Percentiles rank a stretch among this genome's conserved stretches.
Conservation (phyloP, 2,329 filamentous ascomycete genomes). For the Calcarisporium arbuscula region DNA sequence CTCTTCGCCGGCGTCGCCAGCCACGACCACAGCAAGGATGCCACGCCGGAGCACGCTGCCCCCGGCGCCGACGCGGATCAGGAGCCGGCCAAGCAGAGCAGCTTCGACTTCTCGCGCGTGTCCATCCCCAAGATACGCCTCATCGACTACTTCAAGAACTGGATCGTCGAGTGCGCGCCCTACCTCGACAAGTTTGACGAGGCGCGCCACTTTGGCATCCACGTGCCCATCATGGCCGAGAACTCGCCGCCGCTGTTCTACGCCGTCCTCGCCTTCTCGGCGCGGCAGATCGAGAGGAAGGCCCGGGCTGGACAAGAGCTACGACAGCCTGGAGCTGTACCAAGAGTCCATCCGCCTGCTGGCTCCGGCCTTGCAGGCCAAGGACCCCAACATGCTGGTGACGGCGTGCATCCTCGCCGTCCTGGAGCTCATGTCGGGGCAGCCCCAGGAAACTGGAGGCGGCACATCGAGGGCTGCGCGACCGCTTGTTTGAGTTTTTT, state of each 20-base stretch:
- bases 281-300: slow-evolving; percentile 44
- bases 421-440: slow-evolving; percentile 43
- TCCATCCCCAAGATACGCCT: slow-evolving; percentile 19
- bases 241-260: slow-evolving; percentile 38
- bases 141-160: slow-evolving; percentile 37
- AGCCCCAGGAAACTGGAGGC: slow-evolving; percentile 43
- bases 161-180: slow-evolving; percentile 44
- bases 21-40: slow-evolving; percentile 20
- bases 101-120: slow-evolving; percentile 20
- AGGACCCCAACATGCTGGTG: slow-evolving; percentile 38
- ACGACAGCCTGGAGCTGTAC: slow-evolving; percentile 46
- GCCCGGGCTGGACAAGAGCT: slow-evolving; percentile 39
- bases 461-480: slow-evolving; percentile 52
- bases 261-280: slow-evolving; percentile 47
- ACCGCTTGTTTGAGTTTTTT: slow-evolving; percentile 43
- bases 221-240: slow-evolving; percentile 42
- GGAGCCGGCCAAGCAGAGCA: slow-evolving; percentile 12
- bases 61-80: slow-evolving; percentile 3
- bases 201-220: slow-evolving; percentile 43
- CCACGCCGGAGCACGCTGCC: slow-evolving; percentile 16
- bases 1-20: slow-evolving; percentile 28
- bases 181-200: slow-evolving; percentile 50
- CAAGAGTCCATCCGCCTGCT: slow-evolving; percentile 43
- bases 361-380: slow-evolving; percentile 33
- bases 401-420: slow-evolving; percentile 41